Conservation (phyloP, 176 grass and related monocot genomes). For the Lolium rigidum region DNA sequence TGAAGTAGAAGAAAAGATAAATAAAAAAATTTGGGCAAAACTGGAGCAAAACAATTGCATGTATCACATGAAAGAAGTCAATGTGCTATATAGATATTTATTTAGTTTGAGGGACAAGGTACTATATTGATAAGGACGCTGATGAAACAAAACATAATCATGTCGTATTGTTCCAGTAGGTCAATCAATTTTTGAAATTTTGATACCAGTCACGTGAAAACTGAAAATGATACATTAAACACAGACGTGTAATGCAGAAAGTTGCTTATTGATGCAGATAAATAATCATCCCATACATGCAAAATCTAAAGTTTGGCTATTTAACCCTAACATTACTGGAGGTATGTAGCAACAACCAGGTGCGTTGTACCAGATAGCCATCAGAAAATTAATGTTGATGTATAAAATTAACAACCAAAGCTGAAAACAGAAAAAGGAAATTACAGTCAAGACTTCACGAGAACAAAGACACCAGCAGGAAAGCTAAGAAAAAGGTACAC, state of each 20-base stretch:
- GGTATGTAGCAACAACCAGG: constrained; percentile 14
- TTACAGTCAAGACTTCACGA: constrained; percentile 6
- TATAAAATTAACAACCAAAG: constrained; percentile 13
- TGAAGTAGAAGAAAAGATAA: not conserved
- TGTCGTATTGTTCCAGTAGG: not conserved
- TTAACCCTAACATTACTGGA: not conserved
- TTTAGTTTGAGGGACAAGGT: not conserved
- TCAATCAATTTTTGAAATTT: constrained; percentile 1
- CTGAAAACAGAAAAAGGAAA: constrained; percentile 15
- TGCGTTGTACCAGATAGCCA: constrained; percentile 13
- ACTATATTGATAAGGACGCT: not conserved
- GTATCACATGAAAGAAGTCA: not conserved
- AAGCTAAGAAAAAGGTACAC: constrained; percentile 33
- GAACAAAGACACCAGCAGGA: not conserved
- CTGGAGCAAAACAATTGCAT: not conserved
- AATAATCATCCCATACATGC: not conserved
- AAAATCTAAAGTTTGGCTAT: not conserved
- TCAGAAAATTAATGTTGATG: not conserved
- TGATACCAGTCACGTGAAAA: not conserved
- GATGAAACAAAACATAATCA: not conserved
- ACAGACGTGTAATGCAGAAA: not conserved
- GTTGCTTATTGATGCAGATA: not conserved
- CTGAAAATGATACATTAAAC: not conserved
- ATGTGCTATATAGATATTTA: not conserved
- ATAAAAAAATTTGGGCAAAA: not conserved